Base-by-base conservation (phyloP, 306 rosid species). In the Prunus mume region DNA sequence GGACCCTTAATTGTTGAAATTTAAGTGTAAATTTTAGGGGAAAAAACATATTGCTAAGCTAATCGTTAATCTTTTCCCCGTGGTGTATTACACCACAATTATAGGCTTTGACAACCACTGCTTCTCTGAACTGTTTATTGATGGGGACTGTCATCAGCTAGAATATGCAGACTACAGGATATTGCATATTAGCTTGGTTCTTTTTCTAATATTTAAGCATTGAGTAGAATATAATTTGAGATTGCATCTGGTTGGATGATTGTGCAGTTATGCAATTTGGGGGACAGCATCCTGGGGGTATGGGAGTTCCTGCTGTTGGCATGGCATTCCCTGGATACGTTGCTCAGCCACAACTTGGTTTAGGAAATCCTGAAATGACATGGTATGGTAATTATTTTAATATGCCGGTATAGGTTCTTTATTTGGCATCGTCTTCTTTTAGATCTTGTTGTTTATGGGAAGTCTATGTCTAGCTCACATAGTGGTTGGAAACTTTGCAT, bases 271-370 rank as follows among this genome's bases (percentile, higher is more conserved):
- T 96, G 99, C 99, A 92, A 87, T 96, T 92, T 80, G 93, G 98
- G 65, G 93, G 93, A 34, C 99, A 96, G 91, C 97, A 92, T 85
- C 92, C 99, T 76, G 90, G 96, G 84, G 98, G 99, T 75, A 85
- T 95, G 5, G 97, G 99, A 73, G 97, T 95, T 86, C 99, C 99
- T 65, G 96, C 99, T 56, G 98, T 96, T 73, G 99, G 99, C 74
- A 96, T 96, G 99, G 99, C 99, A 32, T 92, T 91, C 81, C 99
- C 99, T 34, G 99, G 99, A 77, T 96, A 96, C 80, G 99, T 96
- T 85, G 89, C 87, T 75, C 89, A 92, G 79, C 88, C 96, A 46
- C 96, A 93, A 83, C 91, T 79, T 83, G 96, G 98, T 75, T 65
- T 87, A 75, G 99, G 97, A 83, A 96, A 86, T 73, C 87, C 97